Percentiles rank a stretch among this genome's conserved stretches.
Evolutionary conservation across 75 land plant genomes (phyloP).

Genomic region (Sequoia sempervirens): DNA sequence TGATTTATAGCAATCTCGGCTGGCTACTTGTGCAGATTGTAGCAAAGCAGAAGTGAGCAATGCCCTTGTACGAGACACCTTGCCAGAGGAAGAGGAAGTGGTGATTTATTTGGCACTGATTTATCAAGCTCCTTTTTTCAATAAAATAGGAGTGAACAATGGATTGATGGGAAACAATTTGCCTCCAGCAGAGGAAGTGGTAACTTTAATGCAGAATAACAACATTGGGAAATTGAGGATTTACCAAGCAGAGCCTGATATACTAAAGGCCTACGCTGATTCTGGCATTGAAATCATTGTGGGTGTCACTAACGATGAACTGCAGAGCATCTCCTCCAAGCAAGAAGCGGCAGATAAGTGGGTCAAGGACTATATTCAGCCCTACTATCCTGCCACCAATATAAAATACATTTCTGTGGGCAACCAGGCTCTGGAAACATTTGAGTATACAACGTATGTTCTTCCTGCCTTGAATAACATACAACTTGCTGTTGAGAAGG

Average conservation of each 20-base stretch:
- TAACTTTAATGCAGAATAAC: not conserved
- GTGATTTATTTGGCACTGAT: too few species aligned
- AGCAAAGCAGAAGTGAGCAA: too few species aligned
- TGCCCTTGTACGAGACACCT: too few species aligned
- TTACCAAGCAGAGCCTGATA: not conserved
- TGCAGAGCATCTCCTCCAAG: constrained; percentile 37
- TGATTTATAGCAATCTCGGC: too few species aligned
- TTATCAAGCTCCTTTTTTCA: too few species aligned
- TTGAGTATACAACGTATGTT: not conserved
- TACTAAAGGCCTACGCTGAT: too few species aligned
- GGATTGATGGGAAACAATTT: not conserved
- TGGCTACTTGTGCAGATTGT: too few species aligned
- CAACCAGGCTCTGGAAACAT: not conserved
- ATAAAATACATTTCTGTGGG: too few species aligned
- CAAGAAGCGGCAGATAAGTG: constrained; percentile 36
- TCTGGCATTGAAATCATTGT: too few species aligned
- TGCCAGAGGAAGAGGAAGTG: too few species aligned
- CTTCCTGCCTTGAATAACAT: constrained; percentile 57
- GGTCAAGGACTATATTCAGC: constrained; percentile 37
- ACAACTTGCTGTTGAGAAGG: constrained; percentile 35
- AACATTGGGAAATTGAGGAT: not conserved
- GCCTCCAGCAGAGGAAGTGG: not conserved
- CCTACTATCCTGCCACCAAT: constrained; percentile 45
- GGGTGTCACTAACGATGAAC: not conserved
- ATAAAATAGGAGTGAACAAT: not conserved